Base-by-base conservation (phyloP, 495 filamentous ascomycete species). In the Usnea hakonensis region DNA sequence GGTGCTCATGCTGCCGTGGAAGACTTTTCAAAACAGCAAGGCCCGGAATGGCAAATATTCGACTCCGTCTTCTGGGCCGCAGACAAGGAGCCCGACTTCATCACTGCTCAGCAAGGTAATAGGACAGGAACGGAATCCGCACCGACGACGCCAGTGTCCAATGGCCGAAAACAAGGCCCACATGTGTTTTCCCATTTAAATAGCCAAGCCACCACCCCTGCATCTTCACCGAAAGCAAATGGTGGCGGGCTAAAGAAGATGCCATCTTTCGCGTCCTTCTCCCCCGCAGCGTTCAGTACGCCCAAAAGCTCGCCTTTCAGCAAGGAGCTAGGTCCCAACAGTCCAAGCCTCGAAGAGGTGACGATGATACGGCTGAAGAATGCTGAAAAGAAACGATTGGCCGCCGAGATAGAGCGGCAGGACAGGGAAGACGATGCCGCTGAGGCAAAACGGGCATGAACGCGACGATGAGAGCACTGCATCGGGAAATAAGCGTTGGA, bases 311-410 rank as follows among this genome's bases (percentile, higher is more conserved):
- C 70, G 10, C 68, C 75, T 26, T 70, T 71, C 26, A 67, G 70
- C 6, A 70, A 71, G 14, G 65, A 66, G 0, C 70, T 71, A 43
- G 65, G 67, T 3, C 26, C 69, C 16, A 72, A 71, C 56, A 75
- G 74, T 30, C 81, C 81, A 3, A 85, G 77, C 61, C 59, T 85
- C 36, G 76, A 87, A 66, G 84, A 87, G 41, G 65, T 81, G 61
- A 85, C 80, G 2, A 70, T 86, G 70, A 87, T 86, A 70, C 74
- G 83, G 37, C 64, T 87, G 57, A 85, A 83, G 66, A 83, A 80
- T 60, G 82, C 82, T 0, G 82, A 87, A 66, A 84, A 83, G 68
- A 73, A 69, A 66, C 74, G 80, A 19, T 67, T 85, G 19, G 83
- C 83, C 62, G 83, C 83, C 46, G 73, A 85, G 65, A 74, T 86